A percentile compares a stretch with the other conserved stretches of the same genome.
Conservation (phyloP, 2,329 filamentous ascomycete genomes). For the Ilyonectria robusta region DNA sequence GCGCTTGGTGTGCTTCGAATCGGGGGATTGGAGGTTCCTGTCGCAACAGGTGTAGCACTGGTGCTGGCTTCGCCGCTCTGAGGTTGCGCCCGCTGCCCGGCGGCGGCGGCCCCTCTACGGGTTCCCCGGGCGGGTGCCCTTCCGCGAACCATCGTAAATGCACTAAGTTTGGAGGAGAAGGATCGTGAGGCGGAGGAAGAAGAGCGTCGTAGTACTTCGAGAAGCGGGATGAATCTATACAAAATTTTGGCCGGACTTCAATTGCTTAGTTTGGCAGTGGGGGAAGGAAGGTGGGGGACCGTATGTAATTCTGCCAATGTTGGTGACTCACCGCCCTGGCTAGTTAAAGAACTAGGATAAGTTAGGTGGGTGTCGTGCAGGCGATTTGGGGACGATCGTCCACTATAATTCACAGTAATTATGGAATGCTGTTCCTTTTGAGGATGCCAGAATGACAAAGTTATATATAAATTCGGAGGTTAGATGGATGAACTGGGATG, state of each 20-base stretch:
- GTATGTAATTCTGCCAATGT: slow-evolving; percentile 49
- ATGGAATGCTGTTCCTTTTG: background rate
- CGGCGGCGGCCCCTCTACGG: slow-evolving; percentile 50
- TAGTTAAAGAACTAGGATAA: slow-evolving; percentile 23
- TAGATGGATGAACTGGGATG: background rate
- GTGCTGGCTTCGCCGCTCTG: slow-evolving; percentile 39
- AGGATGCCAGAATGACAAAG: background rate
- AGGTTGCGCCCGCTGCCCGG: slow-evolving; percentile 41
- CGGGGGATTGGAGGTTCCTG: slow-evolving; percentile 35
- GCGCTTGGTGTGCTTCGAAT: slow-evolving; percentile 42
- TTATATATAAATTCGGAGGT: background rate
- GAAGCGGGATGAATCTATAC: slow-evolving; percentile 42
- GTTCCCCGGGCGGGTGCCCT: slow-evolving; percentile 51
- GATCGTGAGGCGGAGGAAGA: background rate
- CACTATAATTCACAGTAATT: background rate
- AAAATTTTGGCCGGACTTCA: slow-evolving; percentile 46
- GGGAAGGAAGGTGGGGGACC: slow-evolving; percentile 52
- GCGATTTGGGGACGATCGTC: background rate
- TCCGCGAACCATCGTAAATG: slow-evolving; percentile 51
- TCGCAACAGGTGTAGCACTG: slow-evolving; percentile 33
- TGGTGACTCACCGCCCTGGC: slow-evolving; percentile 35
- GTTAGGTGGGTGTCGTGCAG: background rate
- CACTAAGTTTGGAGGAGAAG: background rate
- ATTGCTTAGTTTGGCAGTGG: slow-evolving; percentile 42
- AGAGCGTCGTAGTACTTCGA: slow-evolving; percentile 12